Evolutionary conservation across 2,329 filamentous ascomycete genomes (phyloP).

Genomic region (Paecilomyces variotii): DNA sequence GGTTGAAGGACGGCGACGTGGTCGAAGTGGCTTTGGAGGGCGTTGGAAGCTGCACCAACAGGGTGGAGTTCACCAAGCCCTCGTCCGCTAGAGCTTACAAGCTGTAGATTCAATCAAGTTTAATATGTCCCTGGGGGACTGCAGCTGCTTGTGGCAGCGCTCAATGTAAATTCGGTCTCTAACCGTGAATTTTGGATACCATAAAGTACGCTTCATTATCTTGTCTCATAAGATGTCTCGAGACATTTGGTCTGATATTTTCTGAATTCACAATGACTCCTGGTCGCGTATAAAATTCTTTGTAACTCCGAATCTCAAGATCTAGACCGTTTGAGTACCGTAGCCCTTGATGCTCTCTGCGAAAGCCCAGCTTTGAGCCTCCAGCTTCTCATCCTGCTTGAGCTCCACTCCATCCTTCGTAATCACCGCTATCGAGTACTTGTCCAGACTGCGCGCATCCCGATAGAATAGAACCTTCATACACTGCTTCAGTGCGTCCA

Average conservation of each 20-base stretch:
- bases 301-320: conserved; percentile 20
- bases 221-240: not conserved
- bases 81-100: conserved; percentile 28
- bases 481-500: conserved; percentile 77
- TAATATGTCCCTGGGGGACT: not conserved
- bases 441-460: conserved; percentile 85
- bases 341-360: conserved; percentile 92
- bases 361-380: conserved; percentile 97
- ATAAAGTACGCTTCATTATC: not conserved
- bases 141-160: not conserved
- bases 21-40: conserved; percentile 61
- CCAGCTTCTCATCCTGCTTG: conserved; percentile 76
- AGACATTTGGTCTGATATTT: not conserved
- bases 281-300: conserved; percentile 13
- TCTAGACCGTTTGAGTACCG: conserved; percentile 64
- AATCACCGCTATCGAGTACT: conserved; percentile 84
- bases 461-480: conserved; percentile 99
- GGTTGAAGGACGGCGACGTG: conserved; percentile 62
- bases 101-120: not conserved
- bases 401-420: conserved; percentile 83
- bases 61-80: conserved; percentile 35
- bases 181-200: not conserved
- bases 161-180: not conserved
- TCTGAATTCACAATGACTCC: conserved; percentile 1
- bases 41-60: conserved; percentile 50